phyloP scores from a whole-genome alignment of 1,139 yeast genomes.

The Waltiozyma sp. region DNA sequence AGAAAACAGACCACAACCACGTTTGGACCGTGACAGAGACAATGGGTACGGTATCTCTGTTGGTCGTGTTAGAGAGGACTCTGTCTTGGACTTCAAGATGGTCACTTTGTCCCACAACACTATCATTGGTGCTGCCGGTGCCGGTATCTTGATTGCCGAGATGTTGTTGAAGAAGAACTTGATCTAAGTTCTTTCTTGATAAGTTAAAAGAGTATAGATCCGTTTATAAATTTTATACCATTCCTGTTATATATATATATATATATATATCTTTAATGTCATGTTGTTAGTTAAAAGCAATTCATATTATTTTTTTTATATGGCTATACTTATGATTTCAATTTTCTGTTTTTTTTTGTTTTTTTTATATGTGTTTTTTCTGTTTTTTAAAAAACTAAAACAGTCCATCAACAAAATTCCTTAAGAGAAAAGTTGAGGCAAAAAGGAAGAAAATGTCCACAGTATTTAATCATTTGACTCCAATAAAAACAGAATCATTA shows the following conservation, averaged over 20 bases:
- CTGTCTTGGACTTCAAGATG: slow-evolving; percentile 90
- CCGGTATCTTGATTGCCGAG: slow-evolving; percentile 96
- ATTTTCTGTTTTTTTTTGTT: too few species aligned
- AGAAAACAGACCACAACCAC: slow-evolving; percentile 93
- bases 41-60: slow-evolving; percentile 91
- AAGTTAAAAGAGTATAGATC: not conserved
- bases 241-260: not conserved
- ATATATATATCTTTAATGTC: not conserved
- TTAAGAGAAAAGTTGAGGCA: too few species aligned
- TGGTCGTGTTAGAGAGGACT: slow-evolving; percentile 89
- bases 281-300: too few species aligned
- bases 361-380: too few species aligned
- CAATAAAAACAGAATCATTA: slow-evolving; percentile 21
- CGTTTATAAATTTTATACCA: not conserved
- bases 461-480: slow-evolving; percentile 9
- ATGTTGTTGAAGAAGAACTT: slow-evolving; percentile 66
- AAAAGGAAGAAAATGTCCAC: too few species aligned
- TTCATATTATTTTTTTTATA: too few species aligned
- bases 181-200: slow-evolving; percentile 30
- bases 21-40: slow-evolving; percentile 94
- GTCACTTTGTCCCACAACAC: slow-evolving; percentile 95
- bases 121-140: slow-evolving; percentile 97
- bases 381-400: too few species aligned
- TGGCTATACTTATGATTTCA: too few species aligned
- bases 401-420: too few species aligned